These are phyloP conservation scores for Ophiobolus disseminans DNA, from an alignment of 2,329 filamentous ascomycete species.

Conservation along the genomic window DNA sequence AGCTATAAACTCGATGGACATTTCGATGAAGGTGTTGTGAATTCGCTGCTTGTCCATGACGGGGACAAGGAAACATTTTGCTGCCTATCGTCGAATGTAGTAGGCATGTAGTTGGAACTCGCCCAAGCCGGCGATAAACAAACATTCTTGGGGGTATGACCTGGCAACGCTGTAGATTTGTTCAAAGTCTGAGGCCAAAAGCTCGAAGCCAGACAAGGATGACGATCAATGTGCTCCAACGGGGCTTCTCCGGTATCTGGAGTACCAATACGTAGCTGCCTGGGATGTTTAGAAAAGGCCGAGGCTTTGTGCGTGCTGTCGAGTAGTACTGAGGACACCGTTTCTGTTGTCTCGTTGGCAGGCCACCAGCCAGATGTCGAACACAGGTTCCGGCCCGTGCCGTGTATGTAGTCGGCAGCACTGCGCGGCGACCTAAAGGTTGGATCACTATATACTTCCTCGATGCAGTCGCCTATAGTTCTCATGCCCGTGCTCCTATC, in stretches of 20 bases:
- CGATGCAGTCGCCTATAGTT: too few relatives aligned
- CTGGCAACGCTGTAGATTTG: slow-evolving; percentile 1
- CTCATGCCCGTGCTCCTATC: not conserved
- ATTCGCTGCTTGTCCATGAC: slow-evolving; percentile 6
- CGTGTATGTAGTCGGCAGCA: slow-evolving; percentile 21
- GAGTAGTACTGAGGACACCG: slow-evolving; percentile 4
- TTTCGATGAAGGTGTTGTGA: not conserved
- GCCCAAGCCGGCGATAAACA: slow-evolving; percentile 1
- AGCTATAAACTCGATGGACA: not conserved
- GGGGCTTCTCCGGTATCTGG: not conserved
- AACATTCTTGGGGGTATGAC: slow-evolving; percentile 8
- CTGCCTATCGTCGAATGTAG: slow-evolving; percentile 3
- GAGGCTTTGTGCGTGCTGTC: slow-evolving; percentile 15
- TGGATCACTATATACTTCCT: too few relatives aligned
- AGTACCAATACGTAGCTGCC: not conserved
- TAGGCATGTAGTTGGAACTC: not conserved
- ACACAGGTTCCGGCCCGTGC: slow-evolving; percentile 28
- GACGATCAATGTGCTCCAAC: not conserved
- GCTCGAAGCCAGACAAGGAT: slow-evolving; percentile 18
- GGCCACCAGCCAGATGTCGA: slow-evolving; percentile 33
- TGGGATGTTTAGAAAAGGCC: too few relatives aligned
- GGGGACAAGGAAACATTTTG: slow-evolving; percentile 11
- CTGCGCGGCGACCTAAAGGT: too few relatives aligned
- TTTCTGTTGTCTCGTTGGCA: not conserved
- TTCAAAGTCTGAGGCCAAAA: slow-evolving; percentile 21